Conservation (phyloP, 176 grass and related monocot species). For the Triticum urartu region DNA sequence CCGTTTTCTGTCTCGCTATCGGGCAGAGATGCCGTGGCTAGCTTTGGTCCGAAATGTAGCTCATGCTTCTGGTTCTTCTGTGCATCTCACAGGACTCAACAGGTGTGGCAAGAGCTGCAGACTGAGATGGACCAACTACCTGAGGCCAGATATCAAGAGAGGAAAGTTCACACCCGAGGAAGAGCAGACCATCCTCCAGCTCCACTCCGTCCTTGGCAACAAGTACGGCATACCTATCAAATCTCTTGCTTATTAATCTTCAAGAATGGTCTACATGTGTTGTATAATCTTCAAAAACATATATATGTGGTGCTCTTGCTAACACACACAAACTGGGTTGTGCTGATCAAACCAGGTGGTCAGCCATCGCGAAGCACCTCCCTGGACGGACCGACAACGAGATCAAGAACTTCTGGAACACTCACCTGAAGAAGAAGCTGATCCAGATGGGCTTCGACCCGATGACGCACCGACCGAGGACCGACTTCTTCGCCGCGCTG, state of each 20-base stretch:
- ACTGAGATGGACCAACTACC: slow-evolving; percentile 98
- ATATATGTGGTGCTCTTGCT: slow-evolving; percentile 11
- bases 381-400: slow-evolving; percentile 83
- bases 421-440: slow-evolving; percentile 95
- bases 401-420: slow-evolving; percentile 99
- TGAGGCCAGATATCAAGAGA: slow-evolving; percentile 95
- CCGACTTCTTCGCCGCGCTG: slow-evolving; percentile 82
- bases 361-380: slow-evolving; percentile 76
- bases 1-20: not conserved
- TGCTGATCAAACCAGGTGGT: slow-evolving; percentile 72
- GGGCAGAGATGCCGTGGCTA: not conserved
- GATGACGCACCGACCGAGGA: slow-evolving; percentile 88
- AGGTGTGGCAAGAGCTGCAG: slow-evolving; percentile 98
- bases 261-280: not conserved
- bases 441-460: slow-evolving; percentile 99
- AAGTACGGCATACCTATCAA: slow-evolving; percentile 51
- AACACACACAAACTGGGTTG: not conserved
- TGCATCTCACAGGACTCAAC: slow-evolving; percentile 65
- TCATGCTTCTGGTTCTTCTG: slow-evolving; percentile 2
- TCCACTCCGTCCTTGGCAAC: slow-evolving; percentile 92
- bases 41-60: slow-evolving; percentile 26
- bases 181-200: slow-evolving; percentile 79
- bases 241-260: not conserved
- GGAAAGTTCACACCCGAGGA: slow-evolving; percentile 86
- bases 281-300: not conserved